These are phyloP conservation scores for Exophiala alcalophila DNA, from an alignment of 2,329 filamentous ascomycete genomes.

Conservation along the genomic window DNA sequence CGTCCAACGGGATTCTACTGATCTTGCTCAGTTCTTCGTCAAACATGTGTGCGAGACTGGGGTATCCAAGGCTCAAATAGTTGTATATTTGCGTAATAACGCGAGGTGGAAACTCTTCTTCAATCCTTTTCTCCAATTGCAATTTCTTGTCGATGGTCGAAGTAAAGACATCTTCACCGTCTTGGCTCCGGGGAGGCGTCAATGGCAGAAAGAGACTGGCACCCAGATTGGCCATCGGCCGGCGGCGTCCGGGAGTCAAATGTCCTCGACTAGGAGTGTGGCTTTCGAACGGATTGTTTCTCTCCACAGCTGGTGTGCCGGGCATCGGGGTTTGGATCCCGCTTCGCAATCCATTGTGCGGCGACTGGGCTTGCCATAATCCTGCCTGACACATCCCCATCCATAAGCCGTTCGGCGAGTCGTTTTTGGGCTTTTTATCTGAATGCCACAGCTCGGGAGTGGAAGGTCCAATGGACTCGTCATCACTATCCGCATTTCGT, in stretches of 20 bases:
- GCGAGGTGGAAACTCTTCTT: conserved; percentile 70
- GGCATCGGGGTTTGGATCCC: conserved; percentile 41
- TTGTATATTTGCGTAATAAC: conserved; percentile 98
- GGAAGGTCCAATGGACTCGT: conserved; percentile 52
- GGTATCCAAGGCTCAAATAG: conserved; percentile 90
- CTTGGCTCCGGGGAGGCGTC: conserved; percentile 49
- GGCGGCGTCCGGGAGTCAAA: conserved; percentile 32
- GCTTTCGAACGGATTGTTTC: conserved; percentile 33
- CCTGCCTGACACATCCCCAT: conserved; percentile 32
- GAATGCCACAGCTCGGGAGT: conserved; percentile 29
- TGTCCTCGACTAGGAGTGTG: conserved; percentile 20
- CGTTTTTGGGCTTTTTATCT: conserved; percentile 30
- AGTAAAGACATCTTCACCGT: conserved; percentile 41
- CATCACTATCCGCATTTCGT: conserved; percentile 48
- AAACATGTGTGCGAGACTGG: conserved; percentile 75
- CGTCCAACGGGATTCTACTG: conserved; percentile 63
- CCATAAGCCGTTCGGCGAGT: conserved; percentile 31
- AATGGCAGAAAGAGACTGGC: conserved; percentile 32
- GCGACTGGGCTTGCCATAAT: conserved; percentile 28
- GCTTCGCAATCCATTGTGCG: conserved; percentile 30
- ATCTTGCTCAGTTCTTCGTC: conserved; percentile 85
- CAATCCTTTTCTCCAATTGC: conserved; percentile 46
- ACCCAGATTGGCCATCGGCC: conserved; percentile 7
- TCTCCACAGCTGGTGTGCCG: conserved; percentile 38
- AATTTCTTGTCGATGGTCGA: conserved; percentile 34